Evolutionary conservation across 768 basidiomycete genomes (phyloP), one percentile per base, ranked within the genome.

Genomic region (Amanita phalloides): DNA sequence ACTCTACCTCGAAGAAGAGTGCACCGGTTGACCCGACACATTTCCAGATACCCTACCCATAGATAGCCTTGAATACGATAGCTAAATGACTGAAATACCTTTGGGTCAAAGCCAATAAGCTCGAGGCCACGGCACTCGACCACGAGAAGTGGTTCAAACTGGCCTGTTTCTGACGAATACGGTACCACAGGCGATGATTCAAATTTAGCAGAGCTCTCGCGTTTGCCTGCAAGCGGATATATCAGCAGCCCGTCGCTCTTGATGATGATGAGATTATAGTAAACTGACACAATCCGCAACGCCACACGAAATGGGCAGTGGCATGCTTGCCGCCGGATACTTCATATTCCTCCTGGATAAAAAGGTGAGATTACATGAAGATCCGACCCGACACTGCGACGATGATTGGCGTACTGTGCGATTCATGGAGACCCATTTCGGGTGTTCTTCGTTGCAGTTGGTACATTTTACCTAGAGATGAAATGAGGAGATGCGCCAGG

Each of bases 111-210:
- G 4, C 66, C 79, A 6, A 71, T 72, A 55, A 94, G 87, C 62
- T 95, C 91, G 14, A 94, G 74, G 4, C 91, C 92, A 23, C 91
- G 77, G 61, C 91, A 95, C 58, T 95, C 91, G 37, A 95, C 69
- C 3, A 75, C 74, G 6, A 91, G 66, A 26, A 94, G 68, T 3
- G 83, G 79, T 0, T 74, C 75, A 45, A 83, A 82, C 44, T 79
- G 72, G 7, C 72, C 81, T 51, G 80, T 77, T 54, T 85, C 82
- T 21, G 73, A 70, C 0, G 66, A 70, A 64, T 91, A 90, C 1
- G 85, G 68, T 45, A 66, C 66, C 25, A 78, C 63, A 6, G 73
- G 64, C 3, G 71, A 67, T 3, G 74, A 57, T 35, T 88, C 83
- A 57, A 91, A 91, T 60, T 84, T 89, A 36, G 88, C 90, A 6